Evolutionary conservation across 768 basidiomycete genomes (phyloP), one percentile per base, ranked within the genome.

Genomic region (Auricularia cornea): DNA sequence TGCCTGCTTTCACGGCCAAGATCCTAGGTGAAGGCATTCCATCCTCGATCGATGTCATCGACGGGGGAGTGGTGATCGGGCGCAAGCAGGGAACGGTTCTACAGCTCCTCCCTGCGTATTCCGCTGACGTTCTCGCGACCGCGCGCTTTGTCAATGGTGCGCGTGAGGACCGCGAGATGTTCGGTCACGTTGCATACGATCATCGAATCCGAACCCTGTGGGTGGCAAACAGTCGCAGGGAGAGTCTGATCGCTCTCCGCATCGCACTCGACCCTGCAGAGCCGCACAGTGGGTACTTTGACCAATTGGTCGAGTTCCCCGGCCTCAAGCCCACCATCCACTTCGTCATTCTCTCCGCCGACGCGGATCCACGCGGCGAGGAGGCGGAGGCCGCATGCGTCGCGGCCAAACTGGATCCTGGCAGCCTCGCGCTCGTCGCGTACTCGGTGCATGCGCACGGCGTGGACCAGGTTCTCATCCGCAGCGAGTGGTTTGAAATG

Each of bases 391-490:
- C 90, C 11, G 90, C 90, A 5, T 92, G 90, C 66, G 80, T 90
- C 26, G 90, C 90, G 3, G 90, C 90, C 2, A 92, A 92, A 69
- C 80, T 92, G 4, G 79, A 81, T 5, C 84, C 87, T 1, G 87
- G 88, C 44, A 88, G 92, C 66, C 77, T 92, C 40, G 89, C 90
- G 29, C 79, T 94, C 60, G 89, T 92, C 4, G 90, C 89, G 32
- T 94, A 92, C 75, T 90, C 89, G 2, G 90, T 94, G n/a, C 92
- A 93, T 71, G 86, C 89, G 20, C 84, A 83, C n/a, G 92, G 92
- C 40, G 92, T 94, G 16, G 92, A 94, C 70, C 92, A 94, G 70
- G 84, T 94, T 31, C 82, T 94, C 60, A 87, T 94, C 68, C 84
- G 89, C 66, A 89, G 84, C 73, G 92, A 94, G 70, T 91, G 90